Evolutionary conservation across 768 basidiomycete species (phyloP).

Genomic region (Suillus weaverae): DNA sequence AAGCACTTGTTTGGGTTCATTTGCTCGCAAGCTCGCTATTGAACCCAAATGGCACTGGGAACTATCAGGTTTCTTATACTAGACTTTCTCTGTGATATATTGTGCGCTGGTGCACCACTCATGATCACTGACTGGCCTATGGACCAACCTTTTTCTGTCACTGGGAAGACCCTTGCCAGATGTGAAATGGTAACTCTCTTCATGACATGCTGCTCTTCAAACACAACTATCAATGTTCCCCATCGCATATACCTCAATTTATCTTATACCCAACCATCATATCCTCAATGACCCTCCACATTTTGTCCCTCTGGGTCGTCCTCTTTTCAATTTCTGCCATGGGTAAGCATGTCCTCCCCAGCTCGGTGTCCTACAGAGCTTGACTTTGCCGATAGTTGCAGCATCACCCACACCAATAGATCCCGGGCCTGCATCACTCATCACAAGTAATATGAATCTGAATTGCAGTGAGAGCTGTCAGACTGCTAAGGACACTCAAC

Average conservation of each 20-base stretch:
- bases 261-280: constrained; percentile 15
- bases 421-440: constrained; percentile 11
- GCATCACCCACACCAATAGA: constrained; percentile 30
- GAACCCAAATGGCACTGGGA: too few relatives aligned
- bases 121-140: not conserved
- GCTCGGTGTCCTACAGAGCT: not conserved
- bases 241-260: constrained; percentile 3
- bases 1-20: too few relatives aligned
- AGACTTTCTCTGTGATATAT: not conserved
- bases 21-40: too few relatives aligned
- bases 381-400: constrained; percentile 12
- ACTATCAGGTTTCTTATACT: not conserved
- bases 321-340: constrained; percentile 22
- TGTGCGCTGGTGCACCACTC: not conserved
- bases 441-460: constrained; percentile 27
- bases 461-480: constrained; percentile 26
- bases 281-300: constrained; percentile 11
- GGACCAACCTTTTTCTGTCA: too few relatives aligned
- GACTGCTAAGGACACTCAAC: constrained; percentile 18
- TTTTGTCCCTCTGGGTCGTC: constrained; percentile 21
- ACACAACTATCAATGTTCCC: not conserved
- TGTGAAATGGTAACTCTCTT: constrained; percentile 17
- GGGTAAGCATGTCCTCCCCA: constrained; percentile 13
- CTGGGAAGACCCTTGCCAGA: too few relatives aligned
- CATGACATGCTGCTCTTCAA: not conserved